Conservation (phyloP, 176 grass and related monocot genomes). For the Zoysia pacifica region DNA sequence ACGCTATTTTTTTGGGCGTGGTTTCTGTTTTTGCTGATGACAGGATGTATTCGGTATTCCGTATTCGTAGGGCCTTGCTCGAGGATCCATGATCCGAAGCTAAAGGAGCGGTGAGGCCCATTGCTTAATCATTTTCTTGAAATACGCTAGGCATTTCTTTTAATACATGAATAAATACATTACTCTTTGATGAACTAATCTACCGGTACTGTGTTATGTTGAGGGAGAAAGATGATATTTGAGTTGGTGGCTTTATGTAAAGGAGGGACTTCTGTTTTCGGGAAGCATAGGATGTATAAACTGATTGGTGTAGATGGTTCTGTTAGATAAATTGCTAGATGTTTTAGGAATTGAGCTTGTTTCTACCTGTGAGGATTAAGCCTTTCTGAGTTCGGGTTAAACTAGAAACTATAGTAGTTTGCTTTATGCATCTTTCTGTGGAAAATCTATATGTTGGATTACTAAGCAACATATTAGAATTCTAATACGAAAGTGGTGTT, state of each 20-base stretch:
- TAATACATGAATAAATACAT: neutral
- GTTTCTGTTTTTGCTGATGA: slow-evolving; percentile 24
- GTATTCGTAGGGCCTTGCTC: slow-evolving; percentile 35
- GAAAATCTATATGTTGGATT: slow-evolving; percentile 14
- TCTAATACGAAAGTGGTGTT: neutral
- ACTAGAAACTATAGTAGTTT: neutral
- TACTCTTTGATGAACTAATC: neutral
- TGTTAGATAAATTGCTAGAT: neutral
- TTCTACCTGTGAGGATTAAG: neutral
- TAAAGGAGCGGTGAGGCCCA: slow-evolving; percentile 76
- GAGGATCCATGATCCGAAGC: slow-evolving; percentile 93
- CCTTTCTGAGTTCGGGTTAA: neutral
- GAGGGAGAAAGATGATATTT: slow-evolving; percentile 4
- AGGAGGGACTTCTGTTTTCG: neutral
- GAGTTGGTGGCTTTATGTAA: neutral
- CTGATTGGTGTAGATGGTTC: neutral
- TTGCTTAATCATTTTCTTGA: neutral
- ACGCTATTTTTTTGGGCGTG: slow-evolving; percentile 2
- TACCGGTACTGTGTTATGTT: neutral
- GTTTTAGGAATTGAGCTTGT: neutral
- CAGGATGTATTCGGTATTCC: slow-evolving; percentile 4
- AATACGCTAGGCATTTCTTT: neutral
- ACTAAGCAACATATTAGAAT: neutral
- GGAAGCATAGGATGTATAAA: neutral
- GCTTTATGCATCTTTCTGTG: slow-evolving; percentile 1